Base-by-base conservation (phyloP, 176 grass and related monocot genomes). In the Chrysopogon serrulatus region DNA sequence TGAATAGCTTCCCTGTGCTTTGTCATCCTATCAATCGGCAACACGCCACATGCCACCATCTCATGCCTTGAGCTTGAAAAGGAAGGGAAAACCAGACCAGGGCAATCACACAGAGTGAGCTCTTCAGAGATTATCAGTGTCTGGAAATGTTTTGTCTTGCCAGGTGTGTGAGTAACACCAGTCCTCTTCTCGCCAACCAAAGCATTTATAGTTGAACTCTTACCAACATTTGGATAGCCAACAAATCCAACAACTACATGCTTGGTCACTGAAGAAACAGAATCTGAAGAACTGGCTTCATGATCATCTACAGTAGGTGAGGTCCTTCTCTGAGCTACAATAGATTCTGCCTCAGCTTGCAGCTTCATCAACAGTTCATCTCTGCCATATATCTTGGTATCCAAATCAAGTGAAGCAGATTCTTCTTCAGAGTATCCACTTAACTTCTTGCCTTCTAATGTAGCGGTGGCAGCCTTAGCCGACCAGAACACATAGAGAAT, bases 81-180 rank as follows among this genome's bases (percentile, higher is more conserved):
- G 15, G 90, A 92, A 60, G 95, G 95, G 71, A 97, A 97, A 31
- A 97, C 90, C 49, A 93, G 81, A 68, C 95, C 95, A 73, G 95
- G 90, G 30, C 95, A 93, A 33, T 98, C 92, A 54, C 92, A 94
- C 4, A 98, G 78, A 41, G 85, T 83, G 40, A 98, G 90, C 78
- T 91, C 95, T 32, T 94, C 90, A 16, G 95, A 97, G 34, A 97
- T 97, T 72, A 97, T 92, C 41, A 97, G 27, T 35, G 95, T 97
- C 83, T 97, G 95, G 84, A 97, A 97, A 85, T 97, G 95, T 66
- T 97, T 98, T 0, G 92, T 97, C 74, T 97, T 97, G 28, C 95
- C 95, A 79, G 95, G 95, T 40, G 95, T 97, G 13, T 91, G 92
- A 33, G 95, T 94, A 28, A 98, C 95, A 31, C 95, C 95, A 39